Evolutionary conservation across 2,329 filamentous ascomycete genomes (phyloP), one percentile per base, ranked within the genome.

Genomic region (Trichoderma sp.): DNA sequence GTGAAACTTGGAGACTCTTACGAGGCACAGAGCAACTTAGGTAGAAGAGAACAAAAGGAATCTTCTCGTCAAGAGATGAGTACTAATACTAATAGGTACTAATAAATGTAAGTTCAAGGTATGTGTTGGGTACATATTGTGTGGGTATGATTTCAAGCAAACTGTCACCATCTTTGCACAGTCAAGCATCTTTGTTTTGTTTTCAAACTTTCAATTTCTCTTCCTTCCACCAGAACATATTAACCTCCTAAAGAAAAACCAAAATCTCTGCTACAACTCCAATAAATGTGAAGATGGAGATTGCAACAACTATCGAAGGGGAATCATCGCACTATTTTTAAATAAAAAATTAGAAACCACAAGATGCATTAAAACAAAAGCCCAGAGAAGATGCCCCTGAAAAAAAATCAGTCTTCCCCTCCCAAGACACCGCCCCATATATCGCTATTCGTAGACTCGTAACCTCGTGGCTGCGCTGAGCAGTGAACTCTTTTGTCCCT

Each of bases 401-500:
- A 61, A 55, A 47, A 65, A 30, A 71, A 62, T 17, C 62, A 36
- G 30, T 32, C 53, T 47, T 43, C 72, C 70, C 26, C 17, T 69
- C 57, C 47, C 64, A 32, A 63, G 68, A 73, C 57, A 69, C 65
- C 55, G 34, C 71, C 57, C 65, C 55, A 36, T 57, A 72, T 34
- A 53, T 68, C 73, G 72, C 72, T 72, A 55, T 68, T 77, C 73
- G 71, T 78, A 39, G 78, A 78, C 77, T 81, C 80, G 75, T 82
- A 79, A 76, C 77, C 76, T 79, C 78, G 76, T 80, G 77, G 76
- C 73, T 78, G 77, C 75, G 76, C 76, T 75, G 76, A 75, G 71
- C 68, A 70, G 57, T 71, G 71, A 57, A 57, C 59, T 50, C 61
- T 58, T 30, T 30, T 73, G 47, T 68, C 50, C 69, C 68, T 62